Percentiles rank a stretch among this genome's conserved stretches.
Evolutionary conservation across 352 stramenopile genomes (phyloP).

Genomic region (Phytophthora macrochlamydospora): DNA sequence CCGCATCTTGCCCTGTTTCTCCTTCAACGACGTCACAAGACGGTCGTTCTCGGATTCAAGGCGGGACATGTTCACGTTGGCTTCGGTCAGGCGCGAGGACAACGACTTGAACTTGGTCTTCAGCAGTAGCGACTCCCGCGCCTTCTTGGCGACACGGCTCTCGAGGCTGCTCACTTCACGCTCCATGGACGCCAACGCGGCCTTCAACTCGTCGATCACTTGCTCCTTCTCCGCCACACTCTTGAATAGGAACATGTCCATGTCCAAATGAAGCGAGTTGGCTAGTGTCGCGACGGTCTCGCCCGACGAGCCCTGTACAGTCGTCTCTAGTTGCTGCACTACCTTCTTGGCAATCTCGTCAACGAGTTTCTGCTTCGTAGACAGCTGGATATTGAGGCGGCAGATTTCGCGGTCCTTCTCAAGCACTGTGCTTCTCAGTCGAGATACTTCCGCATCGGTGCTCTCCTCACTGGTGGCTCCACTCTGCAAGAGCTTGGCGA

Average conservation of each 20-base stretch:
- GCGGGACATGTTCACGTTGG: slow-evolving; percentile 46
- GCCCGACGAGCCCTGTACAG: slow-evolving; percentile 12
- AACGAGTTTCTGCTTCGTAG: slow-evolving; percentile 81
- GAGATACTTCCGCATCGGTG: slow-evolving; percentile 47
- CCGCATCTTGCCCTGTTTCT: slow-evolving; percentile 64
- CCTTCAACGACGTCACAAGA: slow-evolving; percentile 52
- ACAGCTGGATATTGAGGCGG: slow-evolving; percentile 77
- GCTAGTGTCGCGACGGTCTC: slow-evolving; percentile 17
- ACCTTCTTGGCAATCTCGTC: slow-evolving; percentile 76
- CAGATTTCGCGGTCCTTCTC: slow-evolving; percentile 88
- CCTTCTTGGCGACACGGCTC: slow-evolving; percentile 51
- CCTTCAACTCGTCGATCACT: slow-evolving; percentile 66
- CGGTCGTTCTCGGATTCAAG: slow-evolving; percentile 64
- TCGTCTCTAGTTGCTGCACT: slow-evolving; percentile 53
- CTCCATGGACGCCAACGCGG: slow-evolving; percentile 68
- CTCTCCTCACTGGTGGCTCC: slow-evolving; percentile 27
- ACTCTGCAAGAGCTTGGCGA: slow-evolving; percentile 45
- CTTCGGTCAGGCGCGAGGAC: slow-evolving; percentile 53
- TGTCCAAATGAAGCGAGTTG: slow-evolving; percentile 50
- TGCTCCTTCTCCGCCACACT: slow-evolving; percentile 73
- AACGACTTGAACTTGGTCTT: slow-evolving; percentile 65
- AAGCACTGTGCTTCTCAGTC: slow-evolving; percentile 52
- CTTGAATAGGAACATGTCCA: slow-evolving; percentile 82
- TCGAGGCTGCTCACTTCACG: slow-evolving; percentile 70
- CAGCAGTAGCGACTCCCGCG: slow-evolving; percentile 59